These are phyloP conservation scores for Golubevia sp. DNA, from an alignment of 1,284 basidiomycete species.

Conservation along the genomic window DNA sequence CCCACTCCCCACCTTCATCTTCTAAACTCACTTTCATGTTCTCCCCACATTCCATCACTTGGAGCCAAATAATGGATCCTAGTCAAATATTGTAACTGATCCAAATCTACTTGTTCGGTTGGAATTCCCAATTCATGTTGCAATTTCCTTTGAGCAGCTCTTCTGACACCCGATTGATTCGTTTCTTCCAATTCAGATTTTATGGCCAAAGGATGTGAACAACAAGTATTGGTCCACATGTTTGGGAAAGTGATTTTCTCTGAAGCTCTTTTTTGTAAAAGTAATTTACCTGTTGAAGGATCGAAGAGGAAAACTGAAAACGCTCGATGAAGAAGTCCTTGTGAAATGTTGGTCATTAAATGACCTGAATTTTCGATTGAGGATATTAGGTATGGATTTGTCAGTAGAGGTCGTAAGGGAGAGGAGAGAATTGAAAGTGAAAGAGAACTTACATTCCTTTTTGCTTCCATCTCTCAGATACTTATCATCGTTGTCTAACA, in stretches of 20 bases:
- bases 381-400: neutral
- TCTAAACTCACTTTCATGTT: conserved; percentile 51
- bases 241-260: conserved; percentile 62
- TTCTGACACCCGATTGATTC: conserved; percentile 48
- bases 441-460: conserved; percentile 43
- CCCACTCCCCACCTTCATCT: too few species aligned
- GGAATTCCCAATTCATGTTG: conserved; percentile 60
- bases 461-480: conserved; percentile 56
- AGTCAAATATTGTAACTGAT: conserved; percentile 58
- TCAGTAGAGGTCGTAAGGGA: neutral
- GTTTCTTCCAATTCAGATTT: conserved; percentile 51
- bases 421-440: neutral
- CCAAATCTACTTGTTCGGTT: conserved; percentile 41
- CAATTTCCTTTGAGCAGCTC: conserved; percentile 57
- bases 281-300: conserved; percentile 48
- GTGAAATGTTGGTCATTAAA: conserved; percentile 59
- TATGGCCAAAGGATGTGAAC: conserved; percentile 57
- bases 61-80: conserved; percentile 59
- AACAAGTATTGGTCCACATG: conserved; percentile 63
- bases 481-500: conserved; percentile 52
- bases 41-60: conserved; percentile 56
- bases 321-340: conserved; percentile 58
- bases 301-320: conserved; percentile 59
- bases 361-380: conserved; percentile 17
- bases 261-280: conserved; percentile 47